Evolutionary conservation across 306 rosid species (phyloP).

Genomic region (Prunus padus): DNA sequence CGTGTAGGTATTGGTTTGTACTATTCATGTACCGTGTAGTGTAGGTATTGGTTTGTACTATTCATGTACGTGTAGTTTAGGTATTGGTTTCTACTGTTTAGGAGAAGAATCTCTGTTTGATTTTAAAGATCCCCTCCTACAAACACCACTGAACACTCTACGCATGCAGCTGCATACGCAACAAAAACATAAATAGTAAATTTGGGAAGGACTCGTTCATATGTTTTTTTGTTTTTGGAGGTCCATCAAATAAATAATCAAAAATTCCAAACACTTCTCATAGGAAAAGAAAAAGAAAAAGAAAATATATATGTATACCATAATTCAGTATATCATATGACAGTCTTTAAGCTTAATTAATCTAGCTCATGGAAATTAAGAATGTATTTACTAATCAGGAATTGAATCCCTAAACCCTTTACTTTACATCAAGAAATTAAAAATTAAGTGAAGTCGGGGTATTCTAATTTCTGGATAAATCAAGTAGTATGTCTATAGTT

Average conservation of each 20-base stretch:
- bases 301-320: neutral
- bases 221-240: neutral
- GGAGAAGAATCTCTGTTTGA: neutral
- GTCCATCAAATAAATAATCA: neutral
- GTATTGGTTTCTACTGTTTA: too few relatives aligned
- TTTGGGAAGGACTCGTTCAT: neutral
- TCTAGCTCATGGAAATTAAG: neutral
- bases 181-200: neutral
- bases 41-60: too few relatives aligned
- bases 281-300: neutral
- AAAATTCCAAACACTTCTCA: neutral
- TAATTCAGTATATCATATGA: neutral
- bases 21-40: too few relatives aligned
- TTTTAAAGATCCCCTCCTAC: neutral
- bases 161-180: too few relatives aligned
- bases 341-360: neutral
- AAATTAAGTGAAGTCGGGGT: accelerated
- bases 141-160: too few relatives aligned
- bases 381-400: too few relatives aligned
- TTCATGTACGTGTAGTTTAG: too few relatives aligned
- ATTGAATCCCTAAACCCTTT: too few relatives aligned
- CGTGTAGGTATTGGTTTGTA: too few relatives aligned
- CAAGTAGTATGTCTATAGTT: neutral
- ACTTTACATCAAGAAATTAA: too few relatives aligned
- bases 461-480: too few relatives aligned